phyloP scores from a whole-genome alignment of 768 basidiomycete species.

The Galerina marginata region DNA sequence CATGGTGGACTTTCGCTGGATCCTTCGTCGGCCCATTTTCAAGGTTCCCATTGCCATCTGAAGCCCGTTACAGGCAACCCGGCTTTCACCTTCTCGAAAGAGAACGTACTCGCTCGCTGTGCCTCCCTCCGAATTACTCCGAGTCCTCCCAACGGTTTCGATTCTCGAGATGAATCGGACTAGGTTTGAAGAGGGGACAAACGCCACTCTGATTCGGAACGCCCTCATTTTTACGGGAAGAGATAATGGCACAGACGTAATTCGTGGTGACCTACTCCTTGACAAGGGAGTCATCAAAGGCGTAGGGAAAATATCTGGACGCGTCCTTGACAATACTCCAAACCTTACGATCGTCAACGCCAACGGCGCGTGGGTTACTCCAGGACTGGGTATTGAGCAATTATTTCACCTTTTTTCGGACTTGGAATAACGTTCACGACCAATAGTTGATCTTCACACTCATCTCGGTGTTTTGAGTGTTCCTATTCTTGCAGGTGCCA shows the following conservation, averaged over 20 bases:
- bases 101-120: conserved; percentile 52
- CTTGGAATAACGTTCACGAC: neutral
- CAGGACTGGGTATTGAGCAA: conserved; percentile 54
- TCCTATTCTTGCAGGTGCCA: conserved; percentile 56
- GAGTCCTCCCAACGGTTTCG: conserved; percentile 39
- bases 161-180: conserved; percentile 58
- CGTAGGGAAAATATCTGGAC: conserved; percentile 56
- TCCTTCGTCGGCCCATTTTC: conserved; percentile 1
- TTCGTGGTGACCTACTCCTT: conserved; percentile 71
- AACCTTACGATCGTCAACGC: conserved; percentile 64
- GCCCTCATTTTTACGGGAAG: conserved; percentile 71
- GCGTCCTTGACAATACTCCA: conserved; percentile 38
- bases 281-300: conserved; percentile 67
- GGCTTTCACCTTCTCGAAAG: conserved; percentile 9
- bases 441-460: conserved; percentile 73
- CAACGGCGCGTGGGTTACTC: conserved; percentile 70
- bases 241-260: conserved; percentile 54
- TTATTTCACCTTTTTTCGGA: conserved; percentile 14
- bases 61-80: neutral
- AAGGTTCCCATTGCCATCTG: neutral
- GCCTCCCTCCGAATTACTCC: conserved; percentile 57
- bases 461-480: conserved; percentile 76
- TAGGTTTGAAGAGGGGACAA: conserved; percentile 70
- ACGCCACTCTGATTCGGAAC: conserved; percentile 71
- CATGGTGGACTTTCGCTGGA: conserved; percentile 7